Base-by-base conservation (phyloP, 805 yeast species). In the Phaffomyces opuntiae region DNA sequence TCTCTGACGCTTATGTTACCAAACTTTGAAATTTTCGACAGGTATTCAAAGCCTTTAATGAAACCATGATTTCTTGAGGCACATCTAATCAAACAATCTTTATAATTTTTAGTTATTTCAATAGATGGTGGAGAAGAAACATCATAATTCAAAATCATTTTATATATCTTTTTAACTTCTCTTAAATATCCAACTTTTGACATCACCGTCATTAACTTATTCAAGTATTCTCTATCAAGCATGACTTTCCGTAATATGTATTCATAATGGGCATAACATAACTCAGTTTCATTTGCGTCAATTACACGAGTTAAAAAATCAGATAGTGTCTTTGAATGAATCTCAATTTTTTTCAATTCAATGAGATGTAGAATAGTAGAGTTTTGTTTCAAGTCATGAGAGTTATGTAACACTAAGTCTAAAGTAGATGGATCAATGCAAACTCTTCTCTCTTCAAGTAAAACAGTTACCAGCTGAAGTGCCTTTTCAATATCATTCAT, bases 211-310 rank as follows among this genome's bases (percentile, higher is more conserved):
- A 53, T 49, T 6, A 58, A 40, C 1, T 42, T 38, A 2, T 48
- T 48, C 6, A 56, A 36, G 3, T 56, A 26, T 3, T 52, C 56
- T 29, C 52, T 53, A 11, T 46, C 49, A 9, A 56, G 36, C 16
- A 46, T 52, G 7, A 48, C 40, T 5, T 38, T 43, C 1, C 43
- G n/a, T 5, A 51, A 7, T 3, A 55, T 43, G 7, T 21, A 26
- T 8, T 35, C 40, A 27, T 51, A 48, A 16, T 48, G 44, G 8
- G 41, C 39, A 9, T 11, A 3, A 29, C 50, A 44, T 7, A 50
- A 16, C 0, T 42, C 38, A 1, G 26, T 33, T 9, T 50, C 37
- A 9, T 49, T 47, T 3, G 43, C 29, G 6, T 39, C 39, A 14
- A 54, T 46, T 9, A 51, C 49, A 24, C 43, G 46, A 7, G 47